Conservation (phyloP, 2,329 filamentous ascomycete genomes). For the Scedosporium minutisporum region DNA sequence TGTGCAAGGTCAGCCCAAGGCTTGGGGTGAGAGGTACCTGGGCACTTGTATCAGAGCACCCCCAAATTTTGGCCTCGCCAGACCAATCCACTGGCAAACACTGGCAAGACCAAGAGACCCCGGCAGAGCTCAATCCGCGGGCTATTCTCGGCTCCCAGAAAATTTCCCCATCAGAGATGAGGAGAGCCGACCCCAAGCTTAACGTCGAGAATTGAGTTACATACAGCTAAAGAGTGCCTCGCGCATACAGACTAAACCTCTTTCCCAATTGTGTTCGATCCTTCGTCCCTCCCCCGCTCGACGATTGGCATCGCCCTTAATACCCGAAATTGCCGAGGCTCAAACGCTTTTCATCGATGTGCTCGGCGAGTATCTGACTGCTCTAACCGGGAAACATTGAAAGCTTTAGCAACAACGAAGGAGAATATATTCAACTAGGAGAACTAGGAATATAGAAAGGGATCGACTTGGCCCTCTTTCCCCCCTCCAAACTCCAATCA, state of each 20-base stretch:
- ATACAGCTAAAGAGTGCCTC: not conserved
- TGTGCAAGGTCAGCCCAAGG: not conserved
- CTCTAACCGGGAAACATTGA: not conserved
- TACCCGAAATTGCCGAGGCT: not conserved
- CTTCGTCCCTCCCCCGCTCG: not conserved
- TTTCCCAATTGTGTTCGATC: not conserved
- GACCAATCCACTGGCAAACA: not conserved
- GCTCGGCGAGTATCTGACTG: not conserved
- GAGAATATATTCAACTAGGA: not conserved
- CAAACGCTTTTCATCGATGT: too few relatives aligned
- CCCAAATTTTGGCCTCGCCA: too few relatives aligned
- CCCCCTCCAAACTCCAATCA: not conserved
- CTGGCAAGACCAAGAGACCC: not conserved
- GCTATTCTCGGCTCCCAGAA: slow-evolving; percentile 6
- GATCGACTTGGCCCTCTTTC: slow-evolving; percentile 19
- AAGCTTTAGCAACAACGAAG: not conserved
- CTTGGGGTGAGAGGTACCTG: not conserved
- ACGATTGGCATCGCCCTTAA: not conserved
- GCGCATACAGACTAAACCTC: not conserved
- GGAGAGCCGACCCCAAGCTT: not conserved
- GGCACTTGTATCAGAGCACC: not conserved
- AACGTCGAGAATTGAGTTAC: not conserved
- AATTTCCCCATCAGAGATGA: not conserved
- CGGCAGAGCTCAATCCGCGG: not conserved
- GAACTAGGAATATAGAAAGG: not conserved